phyloP scores from a whole-genome alignment of 371 early-diverging fungal genomes.

The Syncephalastrum contaminatum region DNA sequence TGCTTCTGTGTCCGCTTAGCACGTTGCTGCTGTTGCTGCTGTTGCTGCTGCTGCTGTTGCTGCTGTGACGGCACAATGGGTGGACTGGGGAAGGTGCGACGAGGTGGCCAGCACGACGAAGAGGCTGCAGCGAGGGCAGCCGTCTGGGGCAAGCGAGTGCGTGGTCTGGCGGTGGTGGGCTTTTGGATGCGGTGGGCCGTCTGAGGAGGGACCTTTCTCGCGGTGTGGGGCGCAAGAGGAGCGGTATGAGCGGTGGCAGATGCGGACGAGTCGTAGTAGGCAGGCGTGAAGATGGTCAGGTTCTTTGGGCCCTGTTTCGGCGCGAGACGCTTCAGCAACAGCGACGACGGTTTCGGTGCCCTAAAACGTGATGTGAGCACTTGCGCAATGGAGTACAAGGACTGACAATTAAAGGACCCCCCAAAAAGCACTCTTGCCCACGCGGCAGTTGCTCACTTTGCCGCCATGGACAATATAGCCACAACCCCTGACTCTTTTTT shows the following conservation, averaged over 20 bases:
- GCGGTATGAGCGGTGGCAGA: too few relatives aligned
- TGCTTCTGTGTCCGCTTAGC: conserved; percentile 9
- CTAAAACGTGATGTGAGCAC: too few relatives aligned
- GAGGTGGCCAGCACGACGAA: conserved; percentile 18
- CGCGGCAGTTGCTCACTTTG: too few relatives aligned
- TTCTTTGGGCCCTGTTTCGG: conserved; percentile 46
- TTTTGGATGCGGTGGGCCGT: conserved; percentile 16
- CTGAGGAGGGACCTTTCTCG: conserved; percentile 57
- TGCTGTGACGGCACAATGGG: conserved; percentile 52
- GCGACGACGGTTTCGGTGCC: conserved; percentile 36
- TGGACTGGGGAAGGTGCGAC: conserved; percentile 35
- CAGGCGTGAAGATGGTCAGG: conserved; percentile 60
- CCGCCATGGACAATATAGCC: too few relatives aligned
- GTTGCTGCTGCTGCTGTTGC: conserved; percentile 10
- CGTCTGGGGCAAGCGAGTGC: conserved; percentile 1
- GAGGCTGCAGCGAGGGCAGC: conserved; percentile 24
- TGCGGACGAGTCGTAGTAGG: conserved; percentile 23
- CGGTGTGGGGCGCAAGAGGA: conserved; percentile 31
- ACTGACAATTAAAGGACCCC: too few relatives aligned
- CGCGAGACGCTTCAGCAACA: conserved; percentile 44
- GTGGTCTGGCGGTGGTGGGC: too few relatives aligned
- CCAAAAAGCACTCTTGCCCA: too few relatives aligned
- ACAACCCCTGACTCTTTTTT: too few relatives aligned
- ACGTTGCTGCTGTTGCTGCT: conserved; percentile 3
- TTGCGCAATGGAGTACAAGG: too few relatives aligned